A percentile compares a stretch with the other conserved stretches of the same genome.
phyloP scores from a whole-genome alignment of 768 basidiomycete species.

The Kwoniella europaea region DNA sequence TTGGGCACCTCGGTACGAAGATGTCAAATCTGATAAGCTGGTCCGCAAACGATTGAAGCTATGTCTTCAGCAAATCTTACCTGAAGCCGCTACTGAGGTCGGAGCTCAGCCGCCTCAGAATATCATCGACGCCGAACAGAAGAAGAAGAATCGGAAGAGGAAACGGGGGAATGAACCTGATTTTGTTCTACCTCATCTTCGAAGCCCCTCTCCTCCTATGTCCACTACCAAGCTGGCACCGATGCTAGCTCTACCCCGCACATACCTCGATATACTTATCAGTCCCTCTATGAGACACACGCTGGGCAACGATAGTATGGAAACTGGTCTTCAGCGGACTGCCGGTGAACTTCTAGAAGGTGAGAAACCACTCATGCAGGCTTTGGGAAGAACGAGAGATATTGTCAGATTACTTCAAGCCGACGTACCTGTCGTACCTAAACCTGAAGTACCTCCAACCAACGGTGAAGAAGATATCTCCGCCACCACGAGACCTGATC shows the following conservation, averaged over 20 bases:
- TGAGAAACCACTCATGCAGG: constrained; percentile 53
- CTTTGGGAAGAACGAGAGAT: constrained; percentile 51
- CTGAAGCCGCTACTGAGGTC: constrained; percentile 46
- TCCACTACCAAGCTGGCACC: constrained; percentile 40
- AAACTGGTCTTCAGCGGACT: constrained; percentile 55
- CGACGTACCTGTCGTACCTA: constrained; percentile 28
- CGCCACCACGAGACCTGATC: background rate
- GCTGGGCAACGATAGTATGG: constrained; percentile 54
- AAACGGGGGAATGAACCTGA: constrained; percentile 30
- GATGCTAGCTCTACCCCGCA: constrained; percentile 47
- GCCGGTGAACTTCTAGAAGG: constrained; percentile 57
- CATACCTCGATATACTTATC: constrained; percentile 54
- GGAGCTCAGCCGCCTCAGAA: constrained; percentile 39
- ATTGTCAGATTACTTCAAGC: constrained; percentile 35
- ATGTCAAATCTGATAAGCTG: constrained; percentile 34
- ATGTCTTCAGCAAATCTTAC: constrained; percentile 44
- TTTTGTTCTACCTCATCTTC: constrained; percentile 46
- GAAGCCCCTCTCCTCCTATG: constrained; percentile 46
- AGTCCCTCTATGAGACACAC: constrained; percentile 56
- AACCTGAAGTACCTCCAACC: constrained; percentile 10
- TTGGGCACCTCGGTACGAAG: constrained; percentile 57
- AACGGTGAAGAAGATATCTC: constrained; percentile 5
- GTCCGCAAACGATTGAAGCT: constrained; percentile 43
- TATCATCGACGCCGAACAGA: constrained; percentile 21
- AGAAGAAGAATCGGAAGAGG: constrained; percentile 25